phyloP scores from a whole-genome alignment of 805 yeast species.

The Candida suzukii region DNA sequence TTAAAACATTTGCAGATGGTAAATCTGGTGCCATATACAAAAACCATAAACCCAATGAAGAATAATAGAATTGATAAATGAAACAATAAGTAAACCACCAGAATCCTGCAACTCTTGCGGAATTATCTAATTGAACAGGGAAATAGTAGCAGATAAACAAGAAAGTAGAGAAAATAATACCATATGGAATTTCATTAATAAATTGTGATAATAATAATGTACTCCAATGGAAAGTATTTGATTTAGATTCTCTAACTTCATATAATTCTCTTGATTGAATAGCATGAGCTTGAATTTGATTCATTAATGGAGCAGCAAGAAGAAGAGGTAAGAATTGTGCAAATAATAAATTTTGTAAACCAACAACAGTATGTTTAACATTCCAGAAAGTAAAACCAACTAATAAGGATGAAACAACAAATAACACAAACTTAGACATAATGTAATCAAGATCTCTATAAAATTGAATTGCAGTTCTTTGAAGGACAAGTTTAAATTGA shows the following conservation, averaged over 20 bases:
- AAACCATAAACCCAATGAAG: constrained; percentile 45
- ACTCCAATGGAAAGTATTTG: constrained; percentile 71
- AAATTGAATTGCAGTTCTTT: constrained; percentile 32
- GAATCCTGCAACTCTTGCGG: constrained; percentile 38
- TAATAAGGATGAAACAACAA: constrained; percentile 33
- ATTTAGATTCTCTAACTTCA: constrained; percentile 67
- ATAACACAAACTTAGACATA: constrained; percentile 37
- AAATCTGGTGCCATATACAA: constrained; percentile 59
- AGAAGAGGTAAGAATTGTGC: constrained; percentile 48
- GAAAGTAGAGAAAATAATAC: constrained; percentile 39
- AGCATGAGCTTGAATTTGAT: constrained; percentile 59
- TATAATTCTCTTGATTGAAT: constrained; percentile 51
- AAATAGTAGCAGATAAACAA: constrained; percentile 34
- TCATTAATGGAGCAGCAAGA: constrained; percentile 49
- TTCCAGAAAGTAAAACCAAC: constrained; percentile 58
- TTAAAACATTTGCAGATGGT: constrained; percentile 57
- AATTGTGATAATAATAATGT: constrained; percentile 47
- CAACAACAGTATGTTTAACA: constrained; percentile 41
- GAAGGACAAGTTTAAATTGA: constrained; percentile 27
- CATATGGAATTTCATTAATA: constrained; percentile 56
- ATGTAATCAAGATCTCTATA: constrained; percentile 45
- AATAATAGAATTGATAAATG: constrained; percentile 38
- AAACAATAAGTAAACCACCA: constrained; percentile 29
- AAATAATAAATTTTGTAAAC: constrained; percentile 54
- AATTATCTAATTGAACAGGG: constrained; percentile 27